Evolutionary conservation across 2,329 filamentous ascomycete genomes (phyloP).

Genomic region (Xylaria sp.): DNA sequence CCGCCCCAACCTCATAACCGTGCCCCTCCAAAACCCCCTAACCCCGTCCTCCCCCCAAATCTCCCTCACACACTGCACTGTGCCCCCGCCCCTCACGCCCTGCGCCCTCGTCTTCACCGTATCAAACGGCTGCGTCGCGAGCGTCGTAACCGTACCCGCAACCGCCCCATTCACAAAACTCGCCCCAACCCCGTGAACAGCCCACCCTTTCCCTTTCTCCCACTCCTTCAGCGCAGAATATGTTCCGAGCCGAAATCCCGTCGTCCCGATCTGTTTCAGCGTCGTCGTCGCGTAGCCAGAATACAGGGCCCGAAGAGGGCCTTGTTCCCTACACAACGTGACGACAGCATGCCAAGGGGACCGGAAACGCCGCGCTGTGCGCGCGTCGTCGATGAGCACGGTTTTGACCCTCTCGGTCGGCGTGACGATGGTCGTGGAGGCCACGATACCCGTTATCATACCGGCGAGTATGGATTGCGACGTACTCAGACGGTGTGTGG

Average conservation of each 20-base stretch:
- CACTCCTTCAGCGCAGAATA: constrained; percentile 59
- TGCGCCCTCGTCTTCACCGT: constrained; percentile 58
- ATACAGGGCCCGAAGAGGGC: constrained; percentile 49
- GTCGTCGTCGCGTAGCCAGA: constrained; percentile 56
- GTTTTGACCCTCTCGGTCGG: constrained; percentile 61
- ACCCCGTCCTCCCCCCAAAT: constrained; percentile 53
- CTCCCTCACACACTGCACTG: constrained; percentile 47
- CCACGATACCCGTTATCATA: constrained; percentile 54
- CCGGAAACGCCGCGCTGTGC: constrained; percentile 37
- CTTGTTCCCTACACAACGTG: constrained; percentile 46
- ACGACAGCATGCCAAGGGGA: constrained; percentile 46
- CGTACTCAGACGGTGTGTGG: constrained; percentile 50
- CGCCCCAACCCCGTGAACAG: constrained; percentile 30
- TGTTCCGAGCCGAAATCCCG: constrained; percentile 56
- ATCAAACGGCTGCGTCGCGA: constrained; percentile 56
- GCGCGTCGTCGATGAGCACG: constrained; percentile 55
- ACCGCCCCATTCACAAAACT: constrained; percentile 39
- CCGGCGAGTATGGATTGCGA: constrained; percentile 51
- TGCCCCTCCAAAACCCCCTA: constrained; percentile 57
- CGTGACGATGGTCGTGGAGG: constrained; percentile 53
- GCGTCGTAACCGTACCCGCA: constrained; percentile 36
- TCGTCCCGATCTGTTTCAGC: constrained; percentile 57
- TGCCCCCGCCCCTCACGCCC: constrained; percentile 49
- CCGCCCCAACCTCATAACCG: constrained; percentile 57
- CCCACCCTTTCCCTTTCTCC: constrained; percentile 23